Percentiles rank a stretch among this genome's conserved stretches.
These are phyloP conservation scores for Lipomyces lipofer DNA, from an alignment of 805 yeast species.

Conservation along the genomic window DNA sequence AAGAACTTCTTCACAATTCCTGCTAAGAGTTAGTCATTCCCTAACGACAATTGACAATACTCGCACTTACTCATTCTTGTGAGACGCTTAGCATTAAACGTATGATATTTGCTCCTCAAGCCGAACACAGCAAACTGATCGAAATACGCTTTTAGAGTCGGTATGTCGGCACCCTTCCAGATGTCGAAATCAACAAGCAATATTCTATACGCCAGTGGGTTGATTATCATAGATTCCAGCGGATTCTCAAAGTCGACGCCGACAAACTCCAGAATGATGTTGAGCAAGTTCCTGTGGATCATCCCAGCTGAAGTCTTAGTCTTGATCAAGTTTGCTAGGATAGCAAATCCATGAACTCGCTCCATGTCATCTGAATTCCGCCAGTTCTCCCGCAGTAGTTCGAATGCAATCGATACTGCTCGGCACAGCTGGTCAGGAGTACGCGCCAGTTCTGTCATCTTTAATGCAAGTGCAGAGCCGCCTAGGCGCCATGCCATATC, in stretches of 20 bases:
- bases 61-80: slow-evolving; percentile 50
- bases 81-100: slow-evolving; percentile 55
- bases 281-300: slow-evolving; percentile 46
- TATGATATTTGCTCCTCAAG: slow-evolving; percentile 51
- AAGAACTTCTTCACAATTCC: slow-evolving; percentile 46
- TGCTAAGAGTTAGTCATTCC: neutral
- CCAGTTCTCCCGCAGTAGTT: slow-evolving; percentile 50
- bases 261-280: slow-evolving; percentile 50
- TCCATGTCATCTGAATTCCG: slow-evolving; percentile 59
- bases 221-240: slow-evolving; percentile 56
- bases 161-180: slow-evolving; percentile 49
- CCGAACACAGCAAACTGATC: slow-evolving; percentile 58
- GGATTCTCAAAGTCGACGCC: slow-evolving; percentile 59
- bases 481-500: slow-evolving; percentile 45
- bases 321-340: slow-evolving; percentile 55
- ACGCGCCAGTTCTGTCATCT: slow-evolving; percentile 49
- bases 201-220: slow-evolving; percentile 56
- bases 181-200: slow-evolving; percentile 64
- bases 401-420: slow-evolving; percentile 47
- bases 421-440: slow-evolving; percentile 41
- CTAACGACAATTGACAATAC: slow-evolving; percentile 33
- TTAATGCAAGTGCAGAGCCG: slow-evolving; percentile 51
- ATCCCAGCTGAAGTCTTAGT: slow-evolving; percentile 44
- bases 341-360: slow-evolving; percentile 58
- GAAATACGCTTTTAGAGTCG: slow-evolving; percentile 53